Percentiles rank a stretch among this genome's conserved stretches.
Evolutionary conservation across 805 yeast genomes (phyloP).

Genomic region (Teunomyces tritomae): DNA sequence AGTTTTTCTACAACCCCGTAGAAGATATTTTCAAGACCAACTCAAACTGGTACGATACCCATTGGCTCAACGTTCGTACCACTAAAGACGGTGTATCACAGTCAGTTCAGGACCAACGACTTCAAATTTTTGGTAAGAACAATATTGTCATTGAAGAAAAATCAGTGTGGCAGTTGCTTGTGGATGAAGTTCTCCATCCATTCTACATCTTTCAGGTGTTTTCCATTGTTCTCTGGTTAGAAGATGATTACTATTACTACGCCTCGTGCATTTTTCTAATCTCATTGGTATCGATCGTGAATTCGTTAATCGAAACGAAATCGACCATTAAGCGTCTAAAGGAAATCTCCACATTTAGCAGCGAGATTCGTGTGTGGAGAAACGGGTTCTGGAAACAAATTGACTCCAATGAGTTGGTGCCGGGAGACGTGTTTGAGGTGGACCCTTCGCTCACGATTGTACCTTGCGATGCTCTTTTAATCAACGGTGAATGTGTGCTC

Average conservation of each 20-base stretch:
- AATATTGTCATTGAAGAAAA: conserved; percentile 75
- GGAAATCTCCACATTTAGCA: conserved; percentile 69
- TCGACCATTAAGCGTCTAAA: conserved; percentile 68
- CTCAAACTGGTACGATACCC: conserved; percentile 79
- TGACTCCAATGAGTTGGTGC: conserved; percentile 76
- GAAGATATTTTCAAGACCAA: conserved; percentile 85
- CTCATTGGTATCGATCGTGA: conserved; percentile 73
- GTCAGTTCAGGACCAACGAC: conserved; percentile 65
- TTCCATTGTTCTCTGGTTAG: conserved; percentile 86
- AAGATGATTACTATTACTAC: conserved; percentile 90
- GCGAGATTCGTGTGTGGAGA: conserved; percentile 85
- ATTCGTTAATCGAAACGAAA: conserved; percentile 84
- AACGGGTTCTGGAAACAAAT: conserved; percentile 90
- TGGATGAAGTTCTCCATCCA: conserved; percentile 92
- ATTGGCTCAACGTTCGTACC: conserved; percentile 63
- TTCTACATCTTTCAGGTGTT: conserved; percentile 93
- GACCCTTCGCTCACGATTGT: conserved; percentile 72
- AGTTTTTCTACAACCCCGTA: conserved; percentile 77
- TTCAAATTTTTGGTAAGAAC: conserved; percentile 73
- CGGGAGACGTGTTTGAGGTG: conserved; percentile 93
- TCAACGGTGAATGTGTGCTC: conserved; percentile 93
- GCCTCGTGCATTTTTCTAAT: conserved; percentile 90
- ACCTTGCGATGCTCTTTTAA: conserved; percentile 86
- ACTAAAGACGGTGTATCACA: conserved; percentile 70
- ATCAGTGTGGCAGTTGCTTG: conserved; percentile 56